Evolutionary conservation across 2,329 filamentous ascomycete genomes (phyloP), one percentile per base, ranked within the genome.

Genomic region (Aspergillus niger): DNA sequence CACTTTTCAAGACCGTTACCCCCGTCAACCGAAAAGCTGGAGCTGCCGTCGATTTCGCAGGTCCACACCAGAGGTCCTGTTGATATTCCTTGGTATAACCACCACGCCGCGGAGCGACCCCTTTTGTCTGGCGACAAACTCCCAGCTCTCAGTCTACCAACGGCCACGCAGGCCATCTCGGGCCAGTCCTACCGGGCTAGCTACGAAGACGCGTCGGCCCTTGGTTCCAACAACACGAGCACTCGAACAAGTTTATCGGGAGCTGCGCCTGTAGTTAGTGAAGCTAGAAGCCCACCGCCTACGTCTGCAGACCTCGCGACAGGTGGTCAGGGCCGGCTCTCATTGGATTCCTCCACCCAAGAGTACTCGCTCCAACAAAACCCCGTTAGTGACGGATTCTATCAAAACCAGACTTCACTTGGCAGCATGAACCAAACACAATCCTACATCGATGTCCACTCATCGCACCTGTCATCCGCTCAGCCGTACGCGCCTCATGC

Each of bases 1-100:
- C 55, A 48, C 55, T 63, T 67, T 58, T 68, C 67, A 64, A 69
- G 70, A 62, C 68, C 73, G 66, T 66, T 71, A 71, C 70, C 60
- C 63, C 66, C 63, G 69, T 75, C 82, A 86, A 89, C 87, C 91
- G 91, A 86, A 89, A 95, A 93, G 84, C 91, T 96, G 91, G 91
- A 93, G 91, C 88, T 93, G 79, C 90, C 91, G 81, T 91, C 91
- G 81, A 90, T 92, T 76, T 90, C 90, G 75, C 88, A 91, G 83
- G 86, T 91, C 82, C 89, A 91, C 80, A 86, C 88, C 85, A 89
- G 90, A 86, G 89, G 89, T 82, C 84, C 85, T 75, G 84, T 85
- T 79, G 89, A 93, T 80, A 83, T 85, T 68, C 78, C 81, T 77
- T 91, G 87, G 80, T 90, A 89, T 80, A 88, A 87, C 79, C 81